phyloP scores from a whole-genome alignment of 768 basidiomycete genomes.

The Tricholoma hemisulphureum region DNA sequence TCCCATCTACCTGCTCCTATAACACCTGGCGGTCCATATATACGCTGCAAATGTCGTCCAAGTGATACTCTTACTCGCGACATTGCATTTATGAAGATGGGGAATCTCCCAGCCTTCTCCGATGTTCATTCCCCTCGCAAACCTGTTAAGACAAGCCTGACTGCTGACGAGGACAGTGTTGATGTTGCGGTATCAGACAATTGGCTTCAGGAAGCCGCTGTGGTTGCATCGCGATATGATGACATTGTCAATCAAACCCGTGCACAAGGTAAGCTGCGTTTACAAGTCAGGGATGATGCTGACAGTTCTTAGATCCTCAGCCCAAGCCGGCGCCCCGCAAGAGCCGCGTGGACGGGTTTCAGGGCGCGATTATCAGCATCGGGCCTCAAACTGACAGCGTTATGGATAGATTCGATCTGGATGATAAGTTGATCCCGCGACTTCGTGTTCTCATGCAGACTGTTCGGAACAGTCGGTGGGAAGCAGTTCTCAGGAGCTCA shows the following conservation, averaged over 20 bases:
- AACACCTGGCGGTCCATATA: not conserved
- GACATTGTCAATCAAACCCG: no score
- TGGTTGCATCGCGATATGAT: no score
- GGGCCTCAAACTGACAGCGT: constrained; percentile 6
- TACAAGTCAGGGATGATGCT: not conserved
- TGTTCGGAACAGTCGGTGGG: constrained; percentile 7
- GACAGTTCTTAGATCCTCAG: not conserved
- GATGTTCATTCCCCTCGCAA: not conserved
- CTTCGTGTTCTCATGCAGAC: not conserved
- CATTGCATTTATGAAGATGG: not conserved
- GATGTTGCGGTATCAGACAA: not conserved
- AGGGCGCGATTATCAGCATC: constrained; percentile 2
- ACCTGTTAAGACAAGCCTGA: not conserved
- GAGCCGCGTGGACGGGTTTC: not conserved
- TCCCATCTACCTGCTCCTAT: constrained; percentile 2
- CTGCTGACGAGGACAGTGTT: not conserved
- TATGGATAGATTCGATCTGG: constrained; percentile 2
- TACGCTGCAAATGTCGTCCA: constrained; percentile 3
- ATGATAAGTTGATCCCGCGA: not conserved
- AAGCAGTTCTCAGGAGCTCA: not conserved
- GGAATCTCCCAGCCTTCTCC: not conserved
- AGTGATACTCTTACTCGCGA: not conserved
- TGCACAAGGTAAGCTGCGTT: no score
- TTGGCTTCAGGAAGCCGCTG: no score
- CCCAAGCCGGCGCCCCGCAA: not conserved